Conservation (phyloP, 805 yeast genomes). For the Schizosaccharomyces cryophilus region DNA sequence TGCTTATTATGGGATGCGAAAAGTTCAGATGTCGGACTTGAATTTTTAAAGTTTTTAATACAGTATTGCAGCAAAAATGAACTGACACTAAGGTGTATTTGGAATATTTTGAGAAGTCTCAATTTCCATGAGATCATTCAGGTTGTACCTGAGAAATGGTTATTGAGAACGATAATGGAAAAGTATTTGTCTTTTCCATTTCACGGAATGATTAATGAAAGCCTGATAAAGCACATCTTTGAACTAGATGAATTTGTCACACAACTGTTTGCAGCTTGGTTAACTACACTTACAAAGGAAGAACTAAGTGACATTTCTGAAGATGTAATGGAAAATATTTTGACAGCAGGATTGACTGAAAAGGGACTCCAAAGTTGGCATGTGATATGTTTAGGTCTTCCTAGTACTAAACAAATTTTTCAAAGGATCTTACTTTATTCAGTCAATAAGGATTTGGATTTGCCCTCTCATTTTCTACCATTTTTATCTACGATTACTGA, state of each 20-base stretch:
- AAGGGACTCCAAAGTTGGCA: background rate
- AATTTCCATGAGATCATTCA: background rate
- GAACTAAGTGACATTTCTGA: background rate
- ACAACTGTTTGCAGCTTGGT: background rate
- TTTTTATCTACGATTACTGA: background rate
- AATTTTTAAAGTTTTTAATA: background rate
- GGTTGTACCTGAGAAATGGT: background rate
- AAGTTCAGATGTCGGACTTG: background rate
- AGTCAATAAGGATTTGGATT: background rate
- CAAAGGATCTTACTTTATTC: background rate
- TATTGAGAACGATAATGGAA: background rate
- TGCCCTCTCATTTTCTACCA: background rate
- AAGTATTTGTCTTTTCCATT: background rate
- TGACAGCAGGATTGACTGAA: background rate
- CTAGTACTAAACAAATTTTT: background rate
- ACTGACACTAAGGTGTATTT: background rate
- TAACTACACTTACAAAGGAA: background rate
- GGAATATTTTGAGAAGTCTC: background rate
- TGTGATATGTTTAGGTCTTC: background rate
- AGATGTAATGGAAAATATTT: background rate
- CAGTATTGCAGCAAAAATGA: background rate
- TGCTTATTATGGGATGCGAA: background rate
- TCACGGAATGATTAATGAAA: background rate
- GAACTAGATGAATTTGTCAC: background rate
- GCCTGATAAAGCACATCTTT: background rate